Percentiles rank a stretch among this genome's conserved stretches.
phyloP scores from a whole-genome alignment of 495 filamentous ascomycete species.

The Friedmanniomyces simplex region DNA sequence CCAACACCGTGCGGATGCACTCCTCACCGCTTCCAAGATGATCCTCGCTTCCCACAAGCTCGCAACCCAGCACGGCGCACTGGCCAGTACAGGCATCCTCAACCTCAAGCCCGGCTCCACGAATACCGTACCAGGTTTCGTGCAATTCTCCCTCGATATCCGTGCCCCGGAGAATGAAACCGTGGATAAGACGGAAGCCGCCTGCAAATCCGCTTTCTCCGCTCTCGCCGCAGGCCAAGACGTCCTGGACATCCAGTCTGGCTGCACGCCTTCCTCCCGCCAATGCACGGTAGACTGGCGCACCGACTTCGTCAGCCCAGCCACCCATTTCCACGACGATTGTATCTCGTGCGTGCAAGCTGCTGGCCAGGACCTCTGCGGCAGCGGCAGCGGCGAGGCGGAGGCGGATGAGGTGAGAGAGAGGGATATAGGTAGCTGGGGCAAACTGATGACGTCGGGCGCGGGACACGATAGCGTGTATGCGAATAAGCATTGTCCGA shows the following conservation, averaged over 20 bases:
- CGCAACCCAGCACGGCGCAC: conserved; percentile 44
- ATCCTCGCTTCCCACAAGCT: conserved; percentile 56
- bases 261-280: conserved; percentile 30
- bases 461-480: conserved; percentile 56
- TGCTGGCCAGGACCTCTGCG: conserved; percentile 46
- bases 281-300: conserved; percentile 46
- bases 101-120: conserved; percentile 55
- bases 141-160: conserved; percentile 63
- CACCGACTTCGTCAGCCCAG: conserved; percentile 52
- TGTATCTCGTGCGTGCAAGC: conserved; percentile 57
- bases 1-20: conserved; percentile 46
- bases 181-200: conserved; percentile 46
- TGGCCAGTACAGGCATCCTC: conserved; percentile 65
- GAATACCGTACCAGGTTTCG: conserved; percentile 64
- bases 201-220: conserved; percentile 45
- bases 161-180: conserved; percentile 50
- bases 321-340: conserved; percentile 57
- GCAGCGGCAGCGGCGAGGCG: conserved; percentile 24
- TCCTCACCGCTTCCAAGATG: conserved; percentile 57
- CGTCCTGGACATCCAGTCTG: conserved; percentile 29
- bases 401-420: conserved; percentile 26
- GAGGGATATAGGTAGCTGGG: conserved; percentile 28
- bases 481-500: conserved; percentile 48
- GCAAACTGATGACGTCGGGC: conserved; percentile 40
- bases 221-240: conserved; percentile 46